Evolutionary conservation across 129 eudicot species (phyloP), one percentile per base, ranked within the genome.

Genomic region (Erigeron canadensis): DNA sequence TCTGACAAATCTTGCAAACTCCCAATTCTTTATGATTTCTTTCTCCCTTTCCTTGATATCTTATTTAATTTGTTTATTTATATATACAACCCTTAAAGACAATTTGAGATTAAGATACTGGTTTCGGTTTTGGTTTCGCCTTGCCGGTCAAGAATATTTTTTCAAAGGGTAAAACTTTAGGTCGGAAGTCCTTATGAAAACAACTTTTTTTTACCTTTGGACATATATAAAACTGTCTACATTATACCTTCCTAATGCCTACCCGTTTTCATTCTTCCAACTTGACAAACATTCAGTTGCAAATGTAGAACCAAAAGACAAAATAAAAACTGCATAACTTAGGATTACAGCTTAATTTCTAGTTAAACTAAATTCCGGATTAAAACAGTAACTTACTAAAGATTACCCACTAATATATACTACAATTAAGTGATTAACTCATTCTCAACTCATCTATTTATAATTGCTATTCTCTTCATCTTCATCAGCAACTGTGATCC

Each of bases 401-500:
- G 7, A 55, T 39, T 48, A 54, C 56, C 40, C 41, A 42, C 63
- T 60, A 63, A 63, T 9, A 2, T 2, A 58, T 42, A 38, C 71
- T 70, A 53, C 69, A 28, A n/a, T n/a, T n/a, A n/a, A 11, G 44
- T 53, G 39, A 59, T 42, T 45, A 61, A 44, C 62, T 73, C 48
- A 17, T 59, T 68, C 54, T 65, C 43, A 43, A 65, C n/a, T 65
- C 7, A 62, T 34, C 22, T 40, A 63, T 64, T 23, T 75, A n/a
- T n/a, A 77, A 21, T 71, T 81, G 71, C 90, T 92, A 76, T 84
- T 87, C 34, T 76, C 88, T 76, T 89, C 98, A 15, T 70, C 85
- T 41, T 82, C 92, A 47, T 85, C 98, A n/a, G 75, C 77, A 70
- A 74, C 82, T n/a, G 98, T 93, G 42, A 89, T 72, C 11, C 90